phyloP scores from a whole-genome alignment of 352 stramenopile species.

The Phytophthora tubulina region DNA sequence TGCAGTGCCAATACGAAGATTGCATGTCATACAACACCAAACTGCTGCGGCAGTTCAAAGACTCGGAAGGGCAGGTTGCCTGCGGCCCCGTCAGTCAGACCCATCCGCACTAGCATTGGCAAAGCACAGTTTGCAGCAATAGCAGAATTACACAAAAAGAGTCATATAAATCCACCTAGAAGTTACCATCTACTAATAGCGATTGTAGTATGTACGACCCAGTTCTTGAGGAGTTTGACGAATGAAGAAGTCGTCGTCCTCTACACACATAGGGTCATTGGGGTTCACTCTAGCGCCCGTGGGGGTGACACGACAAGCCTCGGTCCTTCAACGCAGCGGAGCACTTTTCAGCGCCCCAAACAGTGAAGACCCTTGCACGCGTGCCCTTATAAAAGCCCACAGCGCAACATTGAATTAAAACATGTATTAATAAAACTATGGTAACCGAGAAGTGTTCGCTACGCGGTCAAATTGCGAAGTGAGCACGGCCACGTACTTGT shows the following conservation, averaged over 20 bases:
- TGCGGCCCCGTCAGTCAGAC: slow-evolving; percentile 28
- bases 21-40: slow-evolving; percentile 90
- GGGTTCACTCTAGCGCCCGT: slow-evolving; percentile 59
- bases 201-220: slow-evolving; percentile 62
- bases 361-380: slow-evolving; percentile 37
- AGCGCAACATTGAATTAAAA: slow-evolving; percentile 25
- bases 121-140: neutral
- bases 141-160: neutral
- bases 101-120: slow-evolving; percentile 5
- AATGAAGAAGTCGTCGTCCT: slow-evolving; percentile 68
- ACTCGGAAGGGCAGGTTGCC: slow-evolving; percentile 45
- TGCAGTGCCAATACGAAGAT: slow-evolving; percentile 77
- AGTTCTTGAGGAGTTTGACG: slow-evolving; percentile 83
- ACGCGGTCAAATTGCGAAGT: slow-evolving; percentile 12
- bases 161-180: slow-evolving; percentile 11
- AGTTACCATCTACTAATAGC: slow-evolving; percentile 2
- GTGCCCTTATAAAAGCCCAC: slow-evolving; percentile 26
- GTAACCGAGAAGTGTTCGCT: neutral
- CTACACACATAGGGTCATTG: slow-evolving; percentile 85
- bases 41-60: slow-evolving; percentile 79
- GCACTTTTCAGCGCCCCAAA: slow-evolving; percentile 48
- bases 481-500: neutral
- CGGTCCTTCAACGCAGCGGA: slow-evolving; percentile 22
- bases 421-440: neutral
- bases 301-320: slow-evolving; percentile 43